Percentiles rank a stretch among this genome's conserved stretches.
Evolutionary conservation across 805 yeast species (phyloP).

Genomic region (Saccharomycopsis microspora): DNA sequence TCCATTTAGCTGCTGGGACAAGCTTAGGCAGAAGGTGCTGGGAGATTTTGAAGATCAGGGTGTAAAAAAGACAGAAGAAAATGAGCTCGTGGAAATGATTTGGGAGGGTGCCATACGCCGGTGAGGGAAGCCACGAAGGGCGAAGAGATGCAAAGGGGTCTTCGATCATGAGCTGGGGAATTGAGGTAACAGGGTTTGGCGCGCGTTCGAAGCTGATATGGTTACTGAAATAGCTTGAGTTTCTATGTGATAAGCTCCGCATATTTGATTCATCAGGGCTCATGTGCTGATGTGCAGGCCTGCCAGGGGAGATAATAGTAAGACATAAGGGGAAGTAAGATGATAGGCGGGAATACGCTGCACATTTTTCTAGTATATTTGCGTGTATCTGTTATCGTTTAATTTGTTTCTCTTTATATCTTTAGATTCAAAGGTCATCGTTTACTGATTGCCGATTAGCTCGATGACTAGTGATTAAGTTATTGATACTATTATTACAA

Average conservation of each 20-base stretch:
- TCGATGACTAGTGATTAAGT: no score
- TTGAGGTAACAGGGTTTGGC: not conserved
- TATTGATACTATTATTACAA: no score
- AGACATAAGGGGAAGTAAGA: no score
- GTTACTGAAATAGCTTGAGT: not conserved
- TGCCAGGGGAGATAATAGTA: not conserved
- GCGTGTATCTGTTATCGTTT: no score
- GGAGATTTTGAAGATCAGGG: conserved; percentile 20
- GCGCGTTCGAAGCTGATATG: not conserved
- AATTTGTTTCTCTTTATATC: no score
- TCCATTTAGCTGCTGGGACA: conserved; percentile 18
- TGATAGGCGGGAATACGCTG: no score
- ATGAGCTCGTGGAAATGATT: conserved; percentile 25
- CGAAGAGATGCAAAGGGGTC: conserved; percentile 18
- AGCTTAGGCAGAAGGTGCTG: conserved; percentile 18
- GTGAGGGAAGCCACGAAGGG: conserved; percentile 19
- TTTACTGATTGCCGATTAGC: no score
- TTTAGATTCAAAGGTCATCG: no score
- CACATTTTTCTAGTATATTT: no score
- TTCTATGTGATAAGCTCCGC: not conserved
- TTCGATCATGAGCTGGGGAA: not conserved
- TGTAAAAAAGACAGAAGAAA: conserved; percentile 21
- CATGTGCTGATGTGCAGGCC: not conserved
- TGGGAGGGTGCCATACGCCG: conserved; percentile 18
- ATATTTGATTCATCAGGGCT: not conserved